Conservation (phyloP, 805 yeast species). For the Clavispora vitiphila region DNA sequence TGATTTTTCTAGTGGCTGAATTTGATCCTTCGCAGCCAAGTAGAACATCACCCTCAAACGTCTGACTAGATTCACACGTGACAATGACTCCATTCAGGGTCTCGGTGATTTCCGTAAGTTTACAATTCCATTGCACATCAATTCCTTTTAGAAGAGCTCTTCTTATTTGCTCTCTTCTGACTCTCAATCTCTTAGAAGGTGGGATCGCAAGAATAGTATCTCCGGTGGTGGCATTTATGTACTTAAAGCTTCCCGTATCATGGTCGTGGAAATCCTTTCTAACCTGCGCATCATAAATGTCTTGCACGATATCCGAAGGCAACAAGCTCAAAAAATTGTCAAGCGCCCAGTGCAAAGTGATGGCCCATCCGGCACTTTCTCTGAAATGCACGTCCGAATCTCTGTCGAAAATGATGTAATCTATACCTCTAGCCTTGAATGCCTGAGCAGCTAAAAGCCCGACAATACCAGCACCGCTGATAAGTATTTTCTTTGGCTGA, state of each 20-base stretch:
- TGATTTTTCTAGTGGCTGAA: slow-evolving; percentile 17
- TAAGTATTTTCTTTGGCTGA: neutral
- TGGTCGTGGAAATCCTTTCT: slow-evolving; percentile 19
- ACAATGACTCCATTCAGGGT: slow-evolving; percentile 5
- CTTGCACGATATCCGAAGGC: slow-evolving; percentile 16
- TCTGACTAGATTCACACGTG: slow-evolving; percentile 12
- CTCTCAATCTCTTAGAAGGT: slow-evolving; percentile 23
- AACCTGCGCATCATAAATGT: slow-evolving; percentile 21
- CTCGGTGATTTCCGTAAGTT: slow-evolving; percentile 9
- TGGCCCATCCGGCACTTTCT: slow-evolving; percentile 28
- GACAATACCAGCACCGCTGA: slow-evolving; percentile 6
- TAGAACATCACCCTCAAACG: slow-evolving; percentile 16
- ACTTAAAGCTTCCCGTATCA: slow-evolving; percentile 24
- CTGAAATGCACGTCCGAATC: slow-evolving; percentile 18
- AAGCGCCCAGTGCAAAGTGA: slow-evolving; percentile 27
- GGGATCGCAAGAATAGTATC: slow-evolving; percentile 22
- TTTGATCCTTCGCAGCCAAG: slow-evolving; percentile 24
- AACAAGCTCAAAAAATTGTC: slow-evolving; percentile 16
- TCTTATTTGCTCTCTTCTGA: slow-evolving; percentile 25
- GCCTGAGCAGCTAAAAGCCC: slow-evolving; percentile 19
- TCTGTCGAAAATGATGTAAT: slow-evolving; percentile 22
- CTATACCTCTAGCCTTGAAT: slow-evolving; percentile 16
- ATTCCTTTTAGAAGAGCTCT: slow-evolving; percentile 17
- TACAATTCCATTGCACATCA: slow-evolving; percentile 24
- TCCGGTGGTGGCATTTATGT: slow-evolving; percentile 24